Base-by-base conservation (phyloP, 805 yeast species). In the Candida endomychidarum region DNA sequence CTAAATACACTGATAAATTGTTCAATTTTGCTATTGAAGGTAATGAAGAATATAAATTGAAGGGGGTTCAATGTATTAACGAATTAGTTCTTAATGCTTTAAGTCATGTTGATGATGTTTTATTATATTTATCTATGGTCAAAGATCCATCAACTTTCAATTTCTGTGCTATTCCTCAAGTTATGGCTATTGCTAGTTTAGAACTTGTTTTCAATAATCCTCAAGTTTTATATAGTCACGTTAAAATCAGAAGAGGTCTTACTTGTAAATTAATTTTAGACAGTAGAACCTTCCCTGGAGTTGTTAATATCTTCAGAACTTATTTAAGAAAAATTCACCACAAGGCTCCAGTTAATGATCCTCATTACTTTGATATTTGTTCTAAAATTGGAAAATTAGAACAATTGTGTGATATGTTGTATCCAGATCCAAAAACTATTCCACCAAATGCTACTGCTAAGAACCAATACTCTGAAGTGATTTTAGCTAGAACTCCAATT, bases 111-210 rank as follows among this genome's bases (percentile, higher is more conserved):
- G 77, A 76, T 38, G 93, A 87, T 54, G 84, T 81, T 21, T 72
- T 93, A 52, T 75, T 75, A 37, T 93, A 86, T 60, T 72, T 93
- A 41, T 76, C 91, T 12, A 70, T 81, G 46, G 77, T 93, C 36
- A 75, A 76, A 43, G 99, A 93, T 58, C 86, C 83, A 45, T 79
- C 96, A 1, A 67, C 83, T 36, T 93, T 88, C 71, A 84, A 81
- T 52, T 93, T 93, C 70, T 90, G 97, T 69, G 87, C 97, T 8
- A 93, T 93, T 57, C 99, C 99, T 14, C 99, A 93, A 67, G 97
- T 91, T 14, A 93, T 93, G 99, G 96, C 98, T 25, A 85, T 93
- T 60, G 97, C 99, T 11, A 88, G 98, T 1, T 74, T 93, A 52
- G 88, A 91, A 16, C 70, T 82, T 38, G 84, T 93, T 23, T 90